Evolutionary conservation across 1,139 yeast genomes (phyloP).

Genomic region (Debaryomyces subglobosus): DNA sequence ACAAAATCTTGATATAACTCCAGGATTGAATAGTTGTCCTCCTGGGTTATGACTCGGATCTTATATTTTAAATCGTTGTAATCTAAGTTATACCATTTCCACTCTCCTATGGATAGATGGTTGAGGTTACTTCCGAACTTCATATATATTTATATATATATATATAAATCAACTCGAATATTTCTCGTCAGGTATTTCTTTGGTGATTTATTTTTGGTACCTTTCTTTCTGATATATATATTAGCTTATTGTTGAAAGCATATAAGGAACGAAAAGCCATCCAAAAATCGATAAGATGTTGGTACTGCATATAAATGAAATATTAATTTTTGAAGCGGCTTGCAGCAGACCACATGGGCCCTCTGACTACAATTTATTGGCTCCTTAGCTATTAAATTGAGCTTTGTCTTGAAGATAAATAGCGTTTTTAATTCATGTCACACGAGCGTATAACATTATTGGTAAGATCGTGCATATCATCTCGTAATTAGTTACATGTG

Average conservation of each 20-base stretch:
- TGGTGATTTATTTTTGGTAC: not conserved
- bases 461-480: not conserved
- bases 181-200: not conserved
- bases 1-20: constrained; percentile 35
- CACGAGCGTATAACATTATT: not conserved
- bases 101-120: constrained; percentile 80
- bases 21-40: constrained; percentile 17
- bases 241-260: not conserved
- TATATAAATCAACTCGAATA: not conserved
- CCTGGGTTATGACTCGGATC: constrained; percentile 42
- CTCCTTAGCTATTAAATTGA: too few relatives aligned
- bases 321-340: not conserved
- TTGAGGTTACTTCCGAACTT: constrained; percentile 82
- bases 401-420: not conserved
- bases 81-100: constrained; percentile 83
- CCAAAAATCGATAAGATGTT: not conserved
- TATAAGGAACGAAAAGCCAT: not conserved
- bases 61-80: constrained; percentile 73
- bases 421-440: not conserved
- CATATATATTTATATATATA: constrained; percentile 54
- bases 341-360: not conserved
- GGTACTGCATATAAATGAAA: not conserved
- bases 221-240: not conserved
- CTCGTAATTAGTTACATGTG: not conserved
- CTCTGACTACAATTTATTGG: not conserved